Percentiles rank a stretch among this genome's conserved stretches.
Conservation (phyloP, 768 basidiomycete species). For the Russula sp. region DNA sequence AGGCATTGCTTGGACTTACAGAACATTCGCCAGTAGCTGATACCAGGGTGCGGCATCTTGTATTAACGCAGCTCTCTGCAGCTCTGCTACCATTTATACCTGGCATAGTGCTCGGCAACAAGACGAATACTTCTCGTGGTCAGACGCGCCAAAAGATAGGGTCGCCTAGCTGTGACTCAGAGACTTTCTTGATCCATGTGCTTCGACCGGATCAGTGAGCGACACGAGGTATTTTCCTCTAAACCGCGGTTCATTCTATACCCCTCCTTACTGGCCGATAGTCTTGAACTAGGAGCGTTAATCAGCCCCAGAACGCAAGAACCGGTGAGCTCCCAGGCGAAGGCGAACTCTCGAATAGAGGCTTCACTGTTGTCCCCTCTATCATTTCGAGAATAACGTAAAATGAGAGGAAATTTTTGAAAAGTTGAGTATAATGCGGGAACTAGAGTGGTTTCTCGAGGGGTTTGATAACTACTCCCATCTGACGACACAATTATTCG, state of each 20-base stretch:
- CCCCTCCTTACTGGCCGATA: not conserved
- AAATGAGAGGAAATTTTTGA: not conserved
- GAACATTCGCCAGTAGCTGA: not conserved
- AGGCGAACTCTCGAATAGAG: not conserved
- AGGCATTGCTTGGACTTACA: not conserved
- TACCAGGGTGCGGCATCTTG: not conserved
- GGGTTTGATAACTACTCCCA: constrained; percentile 66
- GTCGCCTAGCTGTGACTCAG: no score
- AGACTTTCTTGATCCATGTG: no score
- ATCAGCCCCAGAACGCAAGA: no score
- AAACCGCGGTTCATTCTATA: not conserved
- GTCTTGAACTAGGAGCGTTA: not conserved
- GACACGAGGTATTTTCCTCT: not conserved
- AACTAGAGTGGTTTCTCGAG: constrained; percentile 46
- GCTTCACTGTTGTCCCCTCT: not conserved
- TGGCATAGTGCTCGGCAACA: not conserved
- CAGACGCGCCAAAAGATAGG: not conserved
- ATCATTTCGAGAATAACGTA: not conserved
- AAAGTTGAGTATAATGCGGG: not conserved
- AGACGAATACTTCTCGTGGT: not conserved
- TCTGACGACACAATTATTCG: constrained; percentile 34
- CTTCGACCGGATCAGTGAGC: no score
- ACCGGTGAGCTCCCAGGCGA: not conserved
- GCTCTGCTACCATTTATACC: not conserved
- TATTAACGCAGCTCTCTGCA: no score